phyloP scores from a whole-genome alignment of 2,329 filamentous ascomycete species.

The Stromatinia cepivora region DNA sequence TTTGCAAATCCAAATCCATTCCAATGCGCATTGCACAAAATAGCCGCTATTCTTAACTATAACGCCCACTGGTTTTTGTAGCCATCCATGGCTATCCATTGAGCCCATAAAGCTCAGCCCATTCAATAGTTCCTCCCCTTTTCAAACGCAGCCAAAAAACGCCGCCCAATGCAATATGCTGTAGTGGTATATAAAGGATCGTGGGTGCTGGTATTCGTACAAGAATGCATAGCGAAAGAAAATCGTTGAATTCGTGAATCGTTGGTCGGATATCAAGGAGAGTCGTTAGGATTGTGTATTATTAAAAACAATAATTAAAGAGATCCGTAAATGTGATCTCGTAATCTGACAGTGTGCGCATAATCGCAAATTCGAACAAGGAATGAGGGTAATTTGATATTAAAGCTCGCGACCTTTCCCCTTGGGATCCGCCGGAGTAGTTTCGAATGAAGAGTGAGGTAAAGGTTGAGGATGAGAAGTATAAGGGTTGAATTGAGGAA shows the following conservation, averaged over 20 bases:
- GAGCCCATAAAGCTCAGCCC: constrained; percentile 10
- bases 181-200: constrained; percentile 29
- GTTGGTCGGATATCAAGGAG: constrained; percentile 32
- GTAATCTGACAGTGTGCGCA: constrained; percentile 5
- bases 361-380: constrained; percentile 29
- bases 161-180: constrained; percentile 37
- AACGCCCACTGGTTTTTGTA: constrained; percentile 23
- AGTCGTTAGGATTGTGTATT: constrained; percentile 28
- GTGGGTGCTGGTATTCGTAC: constrained; percentile 41
- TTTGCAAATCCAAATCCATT: constrained; percentile 9
- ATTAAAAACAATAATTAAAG: constrained; percentile 31
- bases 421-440: constrained; percentile 35
- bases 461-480: constrained; percentile 28
- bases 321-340: constrained; percentile 23
- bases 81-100: constrained; percentile 21
- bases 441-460: constrained; percentile 33
- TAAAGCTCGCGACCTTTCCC: constrained; percentile 40
- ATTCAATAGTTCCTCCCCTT: constrained; percentile 27
- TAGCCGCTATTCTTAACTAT: constrained; percentile 23
- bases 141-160: constrained; percentile 26
- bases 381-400: constrained; percentile 28
- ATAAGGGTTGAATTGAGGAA: constrained; percentile 25
- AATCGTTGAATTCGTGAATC: constrained; percentile 37
- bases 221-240: constrained; percentile 37
- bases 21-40: constrained; percentile 16